Base-by-base conservation (phyloP, 495 filamentous ascomycete species). In the Trichoderma reesei region DNA sequence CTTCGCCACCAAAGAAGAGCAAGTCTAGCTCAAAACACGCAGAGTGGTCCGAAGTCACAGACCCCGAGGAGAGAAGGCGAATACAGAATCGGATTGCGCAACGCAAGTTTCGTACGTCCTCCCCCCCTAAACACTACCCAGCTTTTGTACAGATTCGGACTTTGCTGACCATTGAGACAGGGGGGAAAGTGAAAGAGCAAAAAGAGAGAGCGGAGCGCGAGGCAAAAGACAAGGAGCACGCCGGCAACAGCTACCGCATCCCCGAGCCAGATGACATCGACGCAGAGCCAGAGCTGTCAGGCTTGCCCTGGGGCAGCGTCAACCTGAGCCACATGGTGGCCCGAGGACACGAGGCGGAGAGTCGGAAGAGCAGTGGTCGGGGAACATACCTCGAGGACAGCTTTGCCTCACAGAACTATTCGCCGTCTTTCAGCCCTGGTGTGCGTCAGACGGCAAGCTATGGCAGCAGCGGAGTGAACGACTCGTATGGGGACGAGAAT, bases 281-380 rank as follows among this genome's bases (percentile, higher is more conserved):
- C 41, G 67, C 71, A 46, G 77, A 73, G 37, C 71, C 75, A 34
- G 79, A 82, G 42, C 77, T 83, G 11, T 83, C 83, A 0, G 86
- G 86, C 5, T 70, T 88, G 3, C 86, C 86, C 0, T 89, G 86
- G 86, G 86, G 86, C 20, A 78, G 84, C 31, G 61, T 86, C 51
- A 82, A 76, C 64, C 73, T 89, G 74, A 72, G 73, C 36, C 79
- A 84, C 66, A 75, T 86, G 3, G 73, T 88, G 0, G 72, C 78
- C 9, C 72, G 75, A 10, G 85, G 85, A 18, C 80, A 83, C 66
- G 75, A 78, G 51, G 73, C 72, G 34, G 79, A 81, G 62, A 72
- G 70, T 62, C 67, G 71, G 54, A 72, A 68, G 14, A 67, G 71
- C 65, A 72, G 68, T 63, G 61, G 69, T 26, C 65, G 70, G 18